Evolutionary conservation across 2,329 filamentous ascomycete genomes (phyloP), one percentile per base, ranked within the genome.

Genomic region (Fusarium newnesense): DNA sequence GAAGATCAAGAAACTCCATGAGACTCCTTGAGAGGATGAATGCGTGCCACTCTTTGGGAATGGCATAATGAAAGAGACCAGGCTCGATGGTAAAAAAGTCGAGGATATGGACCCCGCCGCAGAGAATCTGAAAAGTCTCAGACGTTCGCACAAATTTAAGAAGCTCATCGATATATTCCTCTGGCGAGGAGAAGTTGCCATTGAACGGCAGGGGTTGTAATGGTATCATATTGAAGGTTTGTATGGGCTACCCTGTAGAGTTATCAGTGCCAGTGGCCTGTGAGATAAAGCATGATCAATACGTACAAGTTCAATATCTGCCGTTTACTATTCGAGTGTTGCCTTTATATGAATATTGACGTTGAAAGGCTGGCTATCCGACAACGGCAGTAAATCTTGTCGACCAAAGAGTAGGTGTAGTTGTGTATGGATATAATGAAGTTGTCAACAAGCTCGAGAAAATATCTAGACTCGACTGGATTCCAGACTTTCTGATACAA

Each of bases 61-160:
- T 82, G 3, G 96, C 88, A 3, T 88, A 87, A 59, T 92, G 89
- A 80, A 97, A 99, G 0, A 98, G 87, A 72, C 94, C 93, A 9
- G 94, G 94, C 53, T 94, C 90, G 46, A 90, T 90, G 5, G 95
- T 98, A 84, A 98, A 94, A 83, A 99, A 98, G 81, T 99, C 96
- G 64, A 98, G 87, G 71, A 99, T 95, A 80, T 99, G 96, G 2
- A 98, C 94, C n/a, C 96, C 95, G 60, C 96, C 96, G 79, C 95
- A 97, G n/a, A 99, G 87, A 32, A 94, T 94, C 74, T 94, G 93
- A 76, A 98, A 95, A 3, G 94, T 86, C 60, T 92, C 89, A 50
- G 93, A 93, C 5, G 90, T 91, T 10, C 91, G 91, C 4, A 91
- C 89, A 77, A 98, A 97, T 26, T 90, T 80, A 32, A 98, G 86